Evolutionary conservation across 176 grass and related monocot genomes (phyloP).

Genomic region (Paspalum vaginatum): DNA sequence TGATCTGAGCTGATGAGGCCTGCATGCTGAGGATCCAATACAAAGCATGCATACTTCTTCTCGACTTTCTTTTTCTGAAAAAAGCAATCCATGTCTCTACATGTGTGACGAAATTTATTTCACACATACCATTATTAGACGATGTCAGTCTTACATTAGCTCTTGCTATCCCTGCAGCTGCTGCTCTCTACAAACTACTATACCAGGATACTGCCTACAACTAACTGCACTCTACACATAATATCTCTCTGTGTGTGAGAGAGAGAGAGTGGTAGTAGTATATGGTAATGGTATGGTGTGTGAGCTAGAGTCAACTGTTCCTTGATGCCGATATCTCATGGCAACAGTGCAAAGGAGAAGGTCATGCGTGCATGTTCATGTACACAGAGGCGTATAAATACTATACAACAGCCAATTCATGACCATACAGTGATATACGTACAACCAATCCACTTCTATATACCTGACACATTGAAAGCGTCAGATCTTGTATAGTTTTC

Average conservation of each 20-base stretch:
- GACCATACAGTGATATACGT: constrained; percentile 31
- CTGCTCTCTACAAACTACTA: neutral
- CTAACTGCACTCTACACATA: neutral
- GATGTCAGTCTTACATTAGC: too few relatives aligned
- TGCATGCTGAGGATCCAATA: constrained; percentile 9
- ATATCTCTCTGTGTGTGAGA: neutral
- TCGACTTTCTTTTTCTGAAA: constrained; percentile 10
- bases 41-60: neutral
- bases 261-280: neutral
- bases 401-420: constrained; percentile 19
- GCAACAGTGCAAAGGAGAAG: neutral
- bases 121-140: too few relatives aligned
- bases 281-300: neutral
- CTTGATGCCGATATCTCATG: constrained; percentile 41
- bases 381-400: constrained; percentile 26
- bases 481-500: constrained; percentile 27
- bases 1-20: neutral
- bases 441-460: constrained; percentile 29
- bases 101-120: neutral
- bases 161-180: constrained; percentile 17
- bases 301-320: constrained; percentile 36
- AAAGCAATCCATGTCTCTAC: constrained; percentile 37
- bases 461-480: constrained; percentile 28
- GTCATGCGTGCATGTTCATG: neutral
- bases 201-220: neutral